These are phyloP conservation scores for Eucalyptus urophylla DNA, from an alignment of 345 rosid species.

Conservation along the genomic window DNA sequence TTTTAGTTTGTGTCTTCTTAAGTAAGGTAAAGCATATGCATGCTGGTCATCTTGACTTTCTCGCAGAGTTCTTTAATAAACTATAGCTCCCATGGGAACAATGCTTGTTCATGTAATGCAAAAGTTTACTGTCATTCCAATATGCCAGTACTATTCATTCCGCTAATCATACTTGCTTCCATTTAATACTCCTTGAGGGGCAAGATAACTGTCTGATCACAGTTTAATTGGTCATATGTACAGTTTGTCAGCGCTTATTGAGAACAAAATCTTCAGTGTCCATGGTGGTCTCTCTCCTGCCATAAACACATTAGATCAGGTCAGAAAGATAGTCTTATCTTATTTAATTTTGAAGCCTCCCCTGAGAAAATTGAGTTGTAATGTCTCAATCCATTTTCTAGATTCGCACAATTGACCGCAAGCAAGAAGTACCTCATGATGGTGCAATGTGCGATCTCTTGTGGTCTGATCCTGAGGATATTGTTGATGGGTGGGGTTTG, in stretches of 20 bases:
- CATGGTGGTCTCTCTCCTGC: conserved; percentile 99
- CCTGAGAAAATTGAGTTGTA: not conserved
- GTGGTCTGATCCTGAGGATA: conserved; percentile 99
- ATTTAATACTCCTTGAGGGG: not conserved
- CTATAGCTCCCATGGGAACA: not conserved
- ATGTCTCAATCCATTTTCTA: conserved; percentile 4
- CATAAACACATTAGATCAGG: conserved; percentile 92
- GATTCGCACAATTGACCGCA: conserved; percentile 90
- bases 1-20: not conserved
- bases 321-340: conserved; percentile 9
- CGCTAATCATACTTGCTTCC: not conserved
- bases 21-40: not conserved
- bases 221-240: not conserved
- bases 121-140: not conserved
- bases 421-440: conserved; percentile 99
- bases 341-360: not conserved
- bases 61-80: not conserved
- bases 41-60: not conserved
- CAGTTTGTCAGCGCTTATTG: conserved; percentile 93
- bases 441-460: conserved; percentile 99
- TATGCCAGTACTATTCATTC: not conserved
- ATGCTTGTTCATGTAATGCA: not conserved
- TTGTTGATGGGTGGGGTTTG: conserved; percentile 95
- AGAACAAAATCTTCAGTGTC: conserved; percentile 84
- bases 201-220: not conserved